phyloP scores from a whole-genome alignment of 108 stramenopile genomes.

The Nitzschia sp. region DNA sequence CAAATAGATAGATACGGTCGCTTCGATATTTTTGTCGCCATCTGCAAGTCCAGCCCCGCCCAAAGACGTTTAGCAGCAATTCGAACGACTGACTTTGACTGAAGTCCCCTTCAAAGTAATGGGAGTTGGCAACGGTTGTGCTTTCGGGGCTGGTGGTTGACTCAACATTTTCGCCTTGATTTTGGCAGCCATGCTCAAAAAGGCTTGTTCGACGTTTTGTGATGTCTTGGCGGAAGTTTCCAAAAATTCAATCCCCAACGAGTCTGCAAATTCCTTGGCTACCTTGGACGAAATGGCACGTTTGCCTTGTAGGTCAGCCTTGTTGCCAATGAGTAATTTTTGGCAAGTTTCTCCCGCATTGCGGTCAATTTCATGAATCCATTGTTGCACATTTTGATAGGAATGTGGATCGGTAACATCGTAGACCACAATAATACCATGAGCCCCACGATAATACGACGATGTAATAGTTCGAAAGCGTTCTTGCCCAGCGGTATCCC shows the following conservation, averaged over 20 bases:
- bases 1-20: too few relatives aligned
- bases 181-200: conserved; percentile 56
- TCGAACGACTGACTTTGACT: too few relatives aligned
- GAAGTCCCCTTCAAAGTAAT: conserved; percentile 6
- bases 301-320: conserved; percentile 73
- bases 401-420: conserved; percentile 82
- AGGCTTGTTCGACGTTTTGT: conserved; percentile 77
- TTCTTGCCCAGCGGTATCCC: conserved; percentile 95
- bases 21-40: too few relatives aligned
- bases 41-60: too few relatives aligned
- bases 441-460: conserved; percentile 89
- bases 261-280: conserved; percentile 73
- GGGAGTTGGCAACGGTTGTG: not conserved
- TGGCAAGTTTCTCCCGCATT: conserved; percentile 74
- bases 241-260: conserved; percentile 85
- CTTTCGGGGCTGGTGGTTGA: conserved; percentile 11
- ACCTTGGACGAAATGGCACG: conserved; percentile 73
- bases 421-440: conserved; percentile 89
- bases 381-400: conserved; percentile 71
- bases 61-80: too few relatives aligned
- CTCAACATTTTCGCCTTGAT: conserved; percentile 60
- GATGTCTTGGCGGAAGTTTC: conserved; percentile 83
- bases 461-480: conserved; percentile 88
- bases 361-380: conserved; percentile 86
- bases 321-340: conserved; percentile 87